Evolutionary conservation across 2,329 filamentous ascomycete genomes (phyloP).

Genomic region (Scopulariopsis brevicaulis): DNA sequence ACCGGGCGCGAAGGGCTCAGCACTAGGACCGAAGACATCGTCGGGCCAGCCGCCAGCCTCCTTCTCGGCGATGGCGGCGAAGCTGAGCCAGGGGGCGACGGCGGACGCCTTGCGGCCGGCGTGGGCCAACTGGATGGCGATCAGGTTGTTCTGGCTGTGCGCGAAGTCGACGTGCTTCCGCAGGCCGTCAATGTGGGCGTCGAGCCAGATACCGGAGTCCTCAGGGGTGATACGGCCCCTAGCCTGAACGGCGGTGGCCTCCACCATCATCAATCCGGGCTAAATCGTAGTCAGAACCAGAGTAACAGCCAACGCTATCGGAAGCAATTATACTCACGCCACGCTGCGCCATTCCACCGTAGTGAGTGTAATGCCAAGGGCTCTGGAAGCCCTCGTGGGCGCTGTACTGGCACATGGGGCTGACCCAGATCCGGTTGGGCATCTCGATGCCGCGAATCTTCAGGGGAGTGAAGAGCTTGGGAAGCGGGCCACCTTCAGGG

Average conservation of each 20-base stretch:
- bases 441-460: slow-evolving; percentile 30
- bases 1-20: slow-evolving; percentile 29
- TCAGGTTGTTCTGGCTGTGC: slow-evolving; percentile 44
- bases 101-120: slow-evolving; percentile 55
- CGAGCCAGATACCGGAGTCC: slow-evolving; percentile 58
- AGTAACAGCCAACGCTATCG: slow-evolving; percentile 14
- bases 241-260: slow-evolving; percentile 56
- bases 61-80: slow-evolving; percentile 29
- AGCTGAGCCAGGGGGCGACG: slow-evolving; percentile 53
- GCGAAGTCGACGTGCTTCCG: slow-evolving; percentile 50
- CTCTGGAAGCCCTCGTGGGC: slow-evolving; percentile 47
- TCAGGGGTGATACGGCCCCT: slow-evolving; percentile 64
- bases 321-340: neutral
- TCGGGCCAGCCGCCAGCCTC: slow-evolving; percentile 37
- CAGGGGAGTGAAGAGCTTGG: slow-evolving; percentile 36
- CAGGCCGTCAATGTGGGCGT: slow-evolving; percentile 53
- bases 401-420: slow-evolving; percentile 36
- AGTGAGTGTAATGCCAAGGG: slow-evolving; percentile 61
- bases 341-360: slow-evolving; percentile 48
- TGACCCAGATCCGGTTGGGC: slow-evolving; percentile 32
- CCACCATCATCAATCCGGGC: slow-evolving; percentile 53
- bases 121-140: slow-evolving; percentile 66
- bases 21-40: slow-evolving; percentile 33
- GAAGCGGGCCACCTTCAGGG: slow-evolving; percentile 31
- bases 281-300: slow-evolving; percentile 12